Base-by-base conservation (phyloP, 305 asterid genomes). In the Striga hermonthica region DNA sequence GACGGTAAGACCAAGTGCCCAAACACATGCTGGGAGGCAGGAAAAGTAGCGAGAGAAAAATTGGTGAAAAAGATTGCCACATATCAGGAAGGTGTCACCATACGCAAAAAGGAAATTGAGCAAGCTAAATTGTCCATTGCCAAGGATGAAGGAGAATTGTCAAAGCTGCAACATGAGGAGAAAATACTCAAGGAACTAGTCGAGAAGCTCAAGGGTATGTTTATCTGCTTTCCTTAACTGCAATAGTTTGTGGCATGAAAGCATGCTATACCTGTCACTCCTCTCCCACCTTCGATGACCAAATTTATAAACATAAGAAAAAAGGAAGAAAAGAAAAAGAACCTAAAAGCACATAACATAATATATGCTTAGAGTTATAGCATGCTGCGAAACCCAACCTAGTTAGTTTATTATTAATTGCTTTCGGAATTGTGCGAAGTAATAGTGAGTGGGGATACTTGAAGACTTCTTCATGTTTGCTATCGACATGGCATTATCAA, bases 21-120 rank as follows among this genome's bases (percentile, higher is more conserved):
- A 45, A 88, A 93, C 74, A 85, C 95, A 49, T 93, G 99, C 72
- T 93, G 99, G 97, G 96, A 90, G 79, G 89, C 89, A 69, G 99
- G 99, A 69, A 86, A 84, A 78, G 87, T 75, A 40, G 97, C 97
- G 48, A 76, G 99, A 82, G 93, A 93, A 65, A 93, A 81, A 69
- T 76, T 93, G 85, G 82, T 56, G 86, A 90, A 82, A 79, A 93
- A 90, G 74, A 88, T 93, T 67, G 76, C 85, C 62, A 84, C 85
- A 37, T 86, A 76, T 77, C 72, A 80, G 76, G 88, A 90, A 79
- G 99, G 99, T 73, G 84, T 83, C 52, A 74, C 62, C 57, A 43
- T 90, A 69, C 85, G 97, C 71, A 85, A 69, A 69, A 81, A 57
- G 72, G 89, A 80, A 66, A 80, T 84, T 59, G 91, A 88, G 80